These are phyloP conservation scores for Capsicum chinense DNA, from an alignment of 257 asterid species.

Conservation along the genomic window DNA sequence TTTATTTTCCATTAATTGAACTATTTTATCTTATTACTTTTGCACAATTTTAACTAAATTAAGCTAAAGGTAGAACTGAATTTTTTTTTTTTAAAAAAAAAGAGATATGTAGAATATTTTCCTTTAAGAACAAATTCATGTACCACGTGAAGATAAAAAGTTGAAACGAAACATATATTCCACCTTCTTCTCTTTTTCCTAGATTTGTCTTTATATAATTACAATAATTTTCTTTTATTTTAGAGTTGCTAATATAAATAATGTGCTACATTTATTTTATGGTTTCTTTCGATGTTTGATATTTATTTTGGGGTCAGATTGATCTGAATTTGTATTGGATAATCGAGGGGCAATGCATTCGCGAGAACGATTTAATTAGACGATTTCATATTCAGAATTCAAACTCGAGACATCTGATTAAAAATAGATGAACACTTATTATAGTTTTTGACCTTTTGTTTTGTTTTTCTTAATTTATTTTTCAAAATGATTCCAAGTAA, in stretches of 20 bases:
- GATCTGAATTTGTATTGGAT: background rate
- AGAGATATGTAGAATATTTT: too few relatives aligned
- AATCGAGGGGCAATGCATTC: background rate
- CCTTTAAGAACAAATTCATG: background rate
- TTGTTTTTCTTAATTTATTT: slow-evolving; percentile 8
- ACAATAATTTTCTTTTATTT: background rate
- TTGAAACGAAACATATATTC: slow-evolving; percentile 16
- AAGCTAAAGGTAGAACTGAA: background rate
- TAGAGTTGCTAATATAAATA: background rate
- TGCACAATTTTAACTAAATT: background rate
- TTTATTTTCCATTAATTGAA: background rate
- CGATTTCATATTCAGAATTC: background rate
- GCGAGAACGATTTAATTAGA: background rate
- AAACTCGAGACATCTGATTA: background rate
- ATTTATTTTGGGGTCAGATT: background rate
- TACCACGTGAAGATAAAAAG: slow-evolving; percentile 18
- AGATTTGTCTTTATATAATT: background rate
- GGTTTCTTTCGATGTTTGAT: background rate
- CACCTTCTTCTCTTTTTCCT: background rate
- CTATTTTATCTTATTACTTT: background rate
- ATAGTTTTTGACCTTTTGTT: background rate
- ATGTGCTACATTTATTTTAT: background rate
- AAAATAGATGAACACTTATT: background rate
- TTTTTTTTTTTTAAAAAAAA: too few relatives aligned
- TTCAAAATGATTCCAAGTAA: background rate